phyloP scores from a whole-genome alignment of 202 grass and related monocot species.

The Brachypodium distachyon region DNA sequence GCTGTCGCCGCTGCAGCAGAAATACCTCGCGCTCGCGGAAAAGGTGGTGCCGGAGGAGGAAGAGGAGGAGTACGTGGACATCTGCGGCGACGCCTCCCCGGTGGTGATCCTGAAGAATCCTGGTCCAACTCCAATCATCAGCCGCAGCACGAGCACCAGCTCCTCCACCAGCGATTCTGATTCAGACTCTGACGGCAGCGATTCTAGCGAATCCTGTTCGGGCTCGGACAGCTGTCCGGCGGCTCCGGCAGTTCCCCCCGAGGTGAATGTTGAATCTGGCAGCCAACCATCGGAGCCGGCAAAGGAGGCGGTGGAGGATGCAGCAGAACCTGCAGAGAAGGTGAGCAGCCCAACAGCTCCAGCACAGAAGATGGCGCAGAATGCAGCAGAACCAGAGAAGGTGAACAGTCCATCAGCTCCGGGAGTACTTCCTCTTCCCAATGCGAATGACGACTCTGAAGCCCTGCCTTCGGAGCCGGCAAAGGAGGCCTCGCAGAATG shows the following conservation, averaged over 20 bases:
- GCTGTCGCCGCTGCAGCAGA: slow-evolving; percentile 20
- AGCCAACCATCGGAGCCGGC: neutral
- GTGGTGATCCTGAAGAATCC: neutral
- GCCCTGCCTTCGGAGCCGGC: neutral
- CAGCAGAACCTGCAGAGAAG: neutral
- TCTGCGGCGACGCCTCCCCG: slow-evolving; percentile 30
- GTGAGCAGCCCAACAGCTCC: neutral
- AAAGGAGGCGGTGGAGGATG: neutral
- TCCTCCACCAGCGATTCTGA: neutral
- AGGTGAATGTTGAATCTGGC: neutral
- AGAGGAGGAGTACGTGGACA: slow-evolving; percentile 13
- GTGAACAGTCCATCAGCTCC: neutral
- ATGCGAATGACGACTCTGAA: neutral
- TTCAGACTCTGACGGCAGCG: neutral
- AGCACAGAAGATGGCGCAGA: neutral
- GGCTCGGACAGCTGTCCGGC: neutral
- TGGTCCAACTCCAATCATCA: neutral
- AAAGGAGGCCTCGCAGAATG: neutral
- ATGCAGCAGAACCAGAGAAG: neutral
- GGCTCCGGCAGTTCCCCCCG: neutral
- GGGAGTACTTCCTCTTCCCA: neutral
- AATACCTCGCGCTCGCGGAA: slow-evolving; percentile 4
- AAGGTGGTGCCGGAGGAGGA: neutral
- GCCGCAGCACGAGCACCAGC: neutral
- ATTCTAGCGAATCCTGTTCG: neutral